Conservation (phyloP, 1,284 basidiomycete genomes). For the Wallemia ichthyophaga region DNA sequence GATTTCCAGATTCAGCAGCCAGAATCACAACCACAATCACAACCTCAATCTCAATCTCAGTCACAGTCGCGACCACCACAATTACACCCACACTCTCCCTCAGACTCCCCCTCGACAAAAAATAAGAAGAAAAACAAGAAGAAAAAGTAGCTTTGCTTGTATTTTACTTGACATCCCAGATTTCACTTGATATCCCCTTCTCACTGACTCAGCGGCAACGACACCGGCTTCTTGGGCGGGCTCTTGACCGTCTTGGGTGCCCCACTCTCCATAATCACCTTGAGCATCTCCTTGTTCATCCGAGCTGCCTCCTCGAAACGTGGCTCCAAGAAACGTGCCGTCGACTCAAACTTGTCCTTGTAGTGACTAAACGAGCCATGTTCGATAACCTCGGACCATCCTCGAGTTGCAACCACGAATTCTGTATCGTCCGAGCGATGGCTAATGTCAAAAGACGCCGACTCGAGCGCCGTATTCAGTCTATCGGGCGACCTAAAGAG, state of each 20-base stretch:
- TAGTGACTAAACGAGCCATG: constrained; percentile 83
- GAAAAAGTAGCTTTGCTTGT: background rate
- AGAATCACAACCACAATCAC: too few species aligned
- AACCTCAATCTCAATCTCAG: too few species aligned
- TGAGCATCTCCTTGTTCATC: constrained; percentile 18
- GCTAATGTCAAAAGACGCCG: constrained; percentile 45
- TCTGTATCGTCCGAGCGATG: constrained; percentile 73
- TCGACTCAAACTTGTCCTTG: constrained; percentile 46
- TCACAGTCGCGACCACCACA: constrained; percentile 1
- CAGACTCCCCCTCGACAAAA: too few species aligned
- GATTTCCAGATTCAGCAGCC: background rate
- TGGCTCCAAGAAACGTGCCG: constrained; percentile 52
- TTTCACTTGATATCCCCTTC: background rate
- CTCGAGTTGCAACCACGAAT: constrained; percentile 77
- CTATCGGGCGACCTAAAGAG: constrained; percentile 41
- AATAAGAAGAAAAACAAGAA: constrained; percentile 3
- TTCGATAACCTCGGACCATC: constrained; percentile 80
- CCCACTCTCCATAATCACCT: constrained; percentile 7
- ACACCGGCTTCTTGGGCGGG: background rate
- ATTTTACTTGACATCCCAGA: too few species aligned
- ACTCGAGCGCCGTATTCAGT: constrained; percentile 38
- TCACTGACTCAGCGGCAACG: background rate
- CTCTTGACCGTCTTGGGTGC: background rate
- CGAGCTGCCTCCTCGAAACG: constrained; percentile 63
- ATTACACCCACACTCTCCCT: too few species aligned